Evolutionary conservation across 176 grass and related monocot species (phyloP), one percentile per base, ranked within the genome.

Genomic region (Oryza meridionalis): DNA sequence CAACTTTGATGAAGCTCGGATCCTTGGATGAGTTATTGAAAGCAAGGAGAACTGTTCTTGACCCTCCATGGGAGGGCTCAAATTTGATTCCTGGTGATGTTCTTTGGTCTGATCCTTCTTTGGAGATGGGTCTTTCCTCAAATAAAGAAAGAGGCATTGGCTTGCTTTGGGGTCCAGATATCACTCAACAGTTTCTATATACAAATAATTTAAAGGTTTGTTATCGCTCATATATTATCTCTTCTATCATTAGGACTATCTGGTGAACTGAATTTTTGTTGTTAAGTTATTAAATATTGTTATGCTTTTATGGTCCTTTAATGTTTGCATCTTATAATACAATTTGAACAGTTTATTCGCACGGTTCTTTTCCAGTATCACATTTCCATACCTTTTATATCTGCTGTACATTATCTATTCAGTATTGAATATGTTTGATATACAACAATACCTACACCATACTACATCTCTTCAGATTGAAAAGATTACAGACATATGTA

Each of bases 81-180:
- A 99, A 99, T 77, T 89, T 99, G 62, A 99, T 99, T 62, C 96
- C 93, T 6, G 96, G 96, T 68, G 96, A 99, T 94, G 91, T 99
- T 45, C 91, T 99, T 8, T 99, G 96, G 96, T 99, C 96, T 53
- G 96, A 99, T 43, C 93, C 96, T 66, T 96, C 91, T 51, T 85
- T 84, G 69, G 74, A 88, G 24, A 71, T 81, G 58, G 96, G 96
- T 29, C 84, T 99, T 85, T 88, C 96, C 6, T 88, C 91, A 1
- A 99, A 99, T 82, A 83, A 88, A 22, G 96, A 99, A 68, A 92
- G 96, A 87, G 96, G 96, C n/a, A 99, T 99, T 10, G 96, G 96
- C 59, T 95, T 99, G 81, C 66, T 99, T 76, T 99, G 96, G 96
- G 96, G 96, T 64, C 96, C 96, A 35, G 96, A 99, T 82, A 91